Evolutionary conservation across 441 rosid species (phyloP), one percentile per base, ranked within the genome.

Genomic region (Aquilaria agallochum): DNA sequence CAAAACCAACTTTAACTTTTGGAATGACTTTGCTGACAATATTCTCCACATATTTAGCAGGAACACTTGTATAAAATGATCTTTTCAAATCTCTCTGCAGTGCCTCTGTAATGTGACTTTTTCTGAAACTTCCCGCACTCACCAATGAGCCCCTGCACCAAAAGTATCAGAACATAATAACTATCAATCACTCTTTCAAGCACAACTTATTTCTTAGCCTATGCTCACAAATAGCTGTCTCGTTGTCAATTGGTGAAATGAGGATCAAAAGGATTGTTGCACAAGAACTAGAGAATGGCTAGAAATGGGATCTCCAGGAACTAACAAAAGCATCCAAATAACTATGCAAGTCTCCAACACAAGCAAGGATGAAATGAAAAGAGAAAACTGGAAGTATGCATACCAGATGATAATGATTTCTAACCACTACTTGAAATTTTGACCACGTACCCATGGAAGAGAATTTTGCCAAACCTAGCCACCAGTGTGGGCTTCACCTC

Each of bases 391-490:
- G 20, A 0, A 20, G 20, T 20, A 20, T 20, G 20, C 20, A 20
- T 20, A 20, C 20, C 20, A 20, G 20, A 20, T 20, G 20, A 20
- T 20, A 20, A 20, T 20, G 20, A 20, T 20, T 20, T 20, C 20
- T 20, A 20, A 20, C 20, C 20, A 20, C 20, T 20, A 20, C 20
- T 20, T 20, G 20, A 20, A 20, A 20, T 20, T 20, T 20, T 20
- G 20, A 20, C 20, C 20, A 49, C 76, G 58, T 69, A 81, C 91
- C 82, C 62, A 30, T 55, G 59, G 60, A 83, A 83, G 50, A 61
- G 54, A 58, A 74, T 56, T 56, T 81, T 80, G 13, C 94, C 87
- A 55, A 86, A 68, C 59, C 86, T 69, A 71, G 82, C 84, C 27
- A 81, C 74, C 66, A 80, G 45, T 72, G 65, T 11, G 59, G 80